These are phyloP conservation scores for Dothideomycetes sp. DNA, from an alignment of 2,329 filamentous ascomycete genomes.

Conservation along the genomic window DNA sequence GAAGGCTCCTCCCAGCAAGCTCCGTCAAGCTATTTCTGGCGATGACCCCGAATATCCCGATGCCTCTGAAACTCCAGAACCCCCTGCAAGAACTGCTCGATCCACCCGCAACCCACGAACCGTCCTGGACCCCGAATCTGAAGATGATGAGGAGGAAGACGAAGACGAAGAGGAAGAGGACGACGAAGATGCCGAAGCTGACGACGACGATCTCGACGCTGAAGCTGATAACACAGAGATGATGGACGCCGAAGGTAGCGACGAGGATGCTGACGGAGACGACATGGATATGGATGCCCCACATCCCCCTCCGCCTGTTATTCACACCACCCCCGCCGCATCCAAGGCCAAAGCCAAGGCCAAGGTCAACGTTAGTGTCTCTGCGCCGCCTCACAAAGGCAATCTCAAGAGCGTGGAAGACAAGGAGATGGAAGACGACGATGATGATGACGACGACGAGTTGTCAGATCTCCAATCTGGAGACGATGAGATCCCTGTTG, in stretches of 20 bases:
- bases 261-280: conserved; percentile 28
- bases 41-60: conserved; percentile 24
- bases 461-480: conserved; percentile 30
- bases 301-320: conserved; percentile 28
- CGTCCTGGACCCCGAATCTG: conserved; percentile 25
- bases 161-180: conserved; percentile 18
- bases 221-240: conserved; percentile 29
- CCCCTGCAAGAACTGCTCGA: conserved; percentile 21
- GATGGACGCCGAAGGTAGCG: conserved; percentile 32
- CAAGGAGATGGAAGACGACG: conserved; percentile 44
- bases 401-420: conserved; percentile 38
- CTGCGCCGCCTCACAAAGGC: conserved; percentile 20
- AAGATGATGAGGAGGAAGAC: conserved; percentile 23
- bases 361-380: conserved; percentile 25
- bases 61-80: conserved; percentile 25
- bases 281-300: conserved; percentile 24
- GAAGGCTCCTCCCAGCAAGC: conserved; percentile 41
- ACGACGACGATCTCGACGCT: conserved; percentile 22
- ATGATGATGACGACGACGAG: conserved; percentile 32
- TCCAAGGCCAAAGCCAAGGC: conserved; percentile 15
- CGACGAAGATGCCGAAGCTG: conserved; percentile 18
- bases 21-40: conserved; percentile 38
- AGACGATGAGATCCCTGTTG: conserved; percentile 27
- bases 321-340: conserved; percentile 19
- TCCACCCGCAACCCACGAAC: conserved; percentile 27